Conservation (phyloP, 1,139 yeast species). For the Torulaspora pretoriensis region DNA sequence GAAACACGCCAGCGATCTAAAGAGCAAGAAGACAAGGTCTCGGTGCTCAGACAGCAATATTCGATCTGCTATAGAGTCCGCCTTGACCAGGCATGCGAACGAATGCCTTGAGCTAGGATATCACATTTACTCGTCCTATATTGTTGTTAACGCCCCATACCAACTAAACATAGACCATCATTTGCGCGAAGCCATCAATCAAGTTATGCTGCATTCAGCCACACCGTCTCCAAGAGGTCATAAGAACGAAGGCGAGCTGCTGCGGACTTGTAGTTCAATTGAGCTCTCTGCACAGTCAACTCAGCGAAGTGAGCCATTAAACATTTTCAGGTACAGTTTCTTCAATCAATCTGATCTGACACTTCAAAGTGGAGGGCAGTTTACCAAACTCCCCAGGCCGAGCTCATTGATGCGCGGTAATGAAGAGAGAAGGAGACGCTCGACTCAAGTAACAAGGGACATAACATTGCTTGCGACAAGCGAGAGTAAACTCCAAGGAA, state of each 20-base stretch:
- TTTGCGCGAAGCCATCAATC: constrained; percentile 48
- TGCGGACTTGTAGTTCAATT: background rate
- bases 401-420: background rate
- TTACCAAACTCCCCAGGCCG: background rate
- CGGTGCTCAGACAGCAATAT: constrained; percentile 21
- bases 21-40: constrained; percentile 13
- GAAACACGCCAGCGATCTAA: constrained; percentile 19
- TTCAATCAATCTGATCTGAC: background rate
- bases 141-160: constrained; percentile 66
- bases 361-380: background rate
- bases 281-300: background rate
- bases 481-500: constrained; percentile 29
- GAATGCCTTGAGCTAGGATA: constrained; percentile 56
- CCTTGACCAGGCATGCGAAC: constrained; percentile 44
- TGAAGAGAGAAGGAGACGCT: background rate
- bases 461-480: constrained; percentile 17
- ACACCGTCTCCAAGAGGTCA: constrained; percentile 27
- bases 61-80: constrained; percentile 33
- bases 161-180: constrained; percentile 66
- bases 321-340: background rate
- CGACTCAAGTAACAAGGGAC: background rate
- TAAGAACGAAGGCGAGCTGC: background rate
- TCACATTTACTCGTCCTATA: constrained; percentile 60
- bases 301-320: background rate
- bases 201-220: constrained; percentile 42